A percentile compares a stretch with the other conserved stretches of the same genome.
Evolutionary conservation across 2,329 filamentous ascomycete genomes (phyloP).

Genomic region (Graphiopsis chlorocephala): DNA sequence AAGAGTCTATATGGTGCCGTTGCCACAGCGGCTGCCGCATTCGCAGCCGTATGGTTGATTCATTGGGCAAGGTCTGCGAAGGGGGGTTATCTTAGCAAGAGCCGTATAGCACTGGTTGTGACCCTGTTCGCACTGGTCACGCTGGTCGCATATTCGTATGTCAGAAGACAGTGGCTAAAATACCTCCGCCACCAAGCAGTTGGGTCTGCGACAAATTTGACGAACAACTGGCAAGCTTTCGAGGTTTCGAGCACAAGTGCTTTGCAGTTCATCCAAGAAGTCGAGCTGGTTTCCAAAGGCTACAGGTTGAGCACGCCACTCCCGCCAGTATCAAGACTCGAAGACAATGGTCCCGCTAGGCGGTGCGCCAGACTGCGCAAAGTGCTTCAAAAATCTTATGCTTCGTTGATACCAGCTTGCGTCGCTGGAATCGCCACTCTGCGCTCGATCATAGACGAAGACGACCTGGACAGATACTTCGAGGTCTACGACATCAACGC

Average conservation of each 20-base stretch:
- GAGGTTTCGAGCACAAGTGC: conserved; percentile 74
- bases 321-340: conserved; percentile 87
- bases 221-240: conserved; percentile 73
- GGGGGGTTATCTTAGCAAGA: conserved; percentile 54
- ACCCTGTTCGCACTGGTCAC: conserved; percentile 53
- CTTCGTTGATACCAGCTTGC: conserved; percentile 68
- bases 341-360: conserved; percentile 68
- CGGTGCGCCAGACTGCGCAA: conserved; percentile 78
- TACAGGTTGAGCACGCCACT: conserved; percentile 86
- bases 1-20: conserved; percentile 65
- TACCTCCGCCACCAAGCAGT: conserved; percentile 74
- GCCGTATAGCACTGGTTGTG: conserved; percentile 48
- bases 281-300: conserved; percentile 89
- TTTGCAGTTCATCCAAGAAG: conserved; percentile 82
- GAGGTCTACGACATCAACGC: conserved; percentile 59
- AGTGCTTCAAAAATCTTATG: conserved; percentile 68
- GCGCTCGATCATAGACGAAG: conserved; percentile 70
- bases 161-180: conserved; percentile 77
- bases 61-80: conserved; percentile 64
- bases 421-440: conserved; percentile 67
- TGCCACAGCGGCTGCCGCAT: conserved; percentile 61
- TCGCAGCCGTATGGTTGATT: conserved; percentile 63
- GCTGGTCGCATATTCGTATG: conserved; percentile 65
- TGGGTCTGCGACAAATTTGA: conserved; percentile 64
- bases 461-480: conserved; percentile 86